Evolutionary conservation across 495 filamentous ascomycete genomes (phyloP), one percentile per base, ranked within the genome.

Genomic region (Talaromyces thailandensis): DNA sequence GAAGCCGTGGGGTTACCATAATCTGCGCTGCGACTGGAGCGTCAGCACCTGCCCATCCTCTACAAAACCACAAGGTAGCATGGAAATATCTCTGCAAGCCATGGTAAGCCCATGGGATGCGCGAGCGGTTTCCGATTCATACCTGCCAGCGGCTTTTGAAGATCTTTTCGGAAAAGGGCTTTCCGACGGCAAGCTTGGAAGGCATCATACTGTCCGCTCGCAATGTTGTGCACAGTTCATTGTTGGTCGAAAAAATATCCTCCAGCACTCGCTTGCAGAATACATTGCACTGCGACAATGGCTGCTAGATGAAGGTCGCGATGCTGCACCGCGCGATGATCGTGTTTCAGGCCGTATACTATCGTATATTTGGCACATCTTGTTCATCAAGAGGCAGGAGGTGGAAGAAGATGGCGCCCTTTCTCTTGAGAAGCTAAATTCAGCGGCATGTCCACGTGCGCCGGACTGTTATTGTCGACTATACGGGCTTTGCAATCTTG

Each of bases 201-300:
- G 72, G 6, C 68, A 68, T 26, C 70, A 78, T 56, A 65, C 71
- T 4, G 57, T 80, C 6, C 67, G 78, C 2, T 62, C 76, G 29
- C 74, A 78, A 63, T 80, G 77, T 63, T 80, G 77, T 68, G 76
- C 75, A 40, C 77, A 80, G 56, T 79, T 80, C 64, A 74, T 71
- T 16, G 74, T 79, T 35, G 61, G 70, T 14, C 66, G 70, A 1
- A 67, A 73, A 16, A 68, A 69, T 0, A 58, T 77, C 0, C 73
- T 70, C 66, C 71, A 72, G 58, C 76, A 78, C 69, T 64, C 67
- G 1, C 62, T 64, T 1, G 69, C 67, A 0, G 77, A 80, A 62
- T 80, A 80, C 62, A 58, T 76, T 50, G 75, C 74, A 6, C 51
- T 80, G 21, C 56, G 76, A 12, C 75, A 78, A 63, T 80, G 77